Conservation (phyloP, 2,329 filamentous ascomycete species). For the Plenodomus biglobosus region DNA sequence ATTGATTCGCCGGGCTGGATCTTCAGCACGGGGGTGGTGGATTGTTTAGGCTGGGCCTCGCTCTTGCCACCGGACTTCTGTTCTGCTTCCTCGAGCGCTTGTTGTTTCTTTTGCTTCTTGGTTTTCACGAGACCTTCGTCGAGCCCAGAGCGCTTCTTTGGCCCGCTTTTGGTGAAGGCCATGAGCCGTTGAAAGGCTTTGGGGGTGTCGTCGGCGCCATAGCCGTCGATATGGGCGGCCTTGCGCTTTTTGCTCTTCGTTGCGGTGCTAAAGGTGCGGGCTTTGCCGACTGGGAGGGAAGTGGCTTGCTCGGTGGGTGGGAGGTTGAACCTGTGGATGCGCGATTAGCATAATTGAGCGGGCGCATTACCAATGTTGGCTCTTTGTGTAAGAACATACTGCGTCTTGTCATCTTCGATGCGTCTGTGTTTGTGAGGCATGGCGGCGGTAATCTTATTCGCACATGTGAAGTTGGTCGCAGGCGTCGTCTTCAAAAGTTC, state of each 20-base stretch:
- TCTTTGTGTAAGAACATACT: slow-evolving; percentile 28
- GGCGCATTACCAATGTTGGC: too few species aligned
- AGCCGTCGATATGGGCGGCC: slow-evolving; percentile 49
- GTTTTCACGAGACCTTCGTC: slow-evolving; percentile 64
- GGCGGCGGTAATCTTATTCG: slow-evolving; percentile 3
- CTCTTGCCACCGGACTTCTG: slow-evolving; percentile 3
- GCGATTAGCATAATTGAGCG: slow-evolving; percentile 34
- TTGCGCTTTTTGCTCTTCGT: slow-evolving; percentile 42
- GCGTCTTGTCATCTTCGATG: slow-evolving; percentile 49
- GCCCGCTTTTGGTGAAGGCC: slow-evolving; percentile 64
- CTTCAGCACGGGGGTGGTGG: slow-evolving; percentile 16
- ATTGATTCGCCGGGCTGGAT: slow-evolving; percentile 84
- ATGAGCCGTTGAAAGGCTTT: slow-evolving; percentile 85
- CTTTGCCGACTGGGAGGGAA: slow-evolving; percentile 58
- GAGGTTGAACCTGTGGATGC: slow-evolving; percentile 59
- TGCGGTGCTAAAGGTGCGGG: slow-evolving; percentile 37
- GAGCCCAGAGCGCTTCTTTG: slow-evolving; percentile 60
- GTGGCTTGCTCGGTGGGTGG: slow-evolving; percentile 62
- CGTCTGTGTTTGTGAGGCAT: slow-evolving; percentile 92
- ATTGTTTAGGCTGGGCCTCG: slow-evolving; percentile 5
- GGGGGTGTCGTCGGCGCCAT: slow-evolving; percentile 76
- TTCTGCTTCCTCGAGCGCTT: slow-evolving; percentile 3
- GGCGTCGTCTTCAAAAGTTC: slow-evolving; percentile 1
- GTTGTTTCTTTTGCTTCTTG: slow-evolving; percentile 52
- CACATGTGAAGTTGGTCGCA: neutral